Evolutionary conservation across 306 rosid species (phyloP).

Genomic region (Castanea mollissima): DNA sequence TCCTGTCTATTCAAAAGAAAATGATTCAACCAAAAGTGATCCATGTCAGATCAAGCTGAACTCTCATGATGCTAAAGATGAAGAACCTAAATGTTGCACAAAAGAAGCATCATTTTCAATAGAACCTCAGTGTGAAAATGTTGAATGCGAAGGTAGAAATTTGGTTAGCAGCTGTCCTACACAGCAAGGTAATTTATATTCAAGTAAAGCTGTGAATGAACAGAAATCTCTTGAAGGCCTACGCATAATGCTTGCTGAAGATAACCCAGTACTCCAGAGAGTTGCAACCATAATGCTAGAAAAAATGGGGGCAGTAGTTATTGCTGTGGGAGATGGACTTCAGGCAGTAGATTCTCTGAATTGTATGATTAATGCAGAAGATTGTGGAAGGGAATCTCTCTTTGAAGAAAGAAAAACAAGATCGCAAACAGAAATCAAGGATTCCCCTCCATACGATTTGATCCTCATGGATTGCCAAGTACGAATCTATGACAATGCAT

Average conservation of each 20-base stretch:
- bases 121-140: slow-evolving; percentile 32
- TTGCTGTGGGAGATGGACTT: slow-evolving; percentile 86
- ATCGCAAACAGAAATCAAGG: slow-evolving; percentile 40
- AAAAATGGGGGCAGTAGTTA: slow-evolving; percentile 89
- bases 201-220: slow-evolving; percentile 40
- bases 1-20: slow-evolving; percentile 34
- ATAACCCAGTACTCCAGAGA: slow-evolving; percentile 90
- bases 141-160: slow-evolving; percentile 30
- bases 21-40: slow-evolving; percentile 38
- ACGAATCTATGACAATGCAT: slow-evolving; percentile 21
- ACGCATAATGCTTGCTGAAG: slow-evolving; percentile 89
- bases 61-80: slow-evolving; percentile 20
- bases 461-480: slow-evolving; percentile 99
- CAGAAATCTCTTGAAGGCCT: slow-evolving; percentile 79
- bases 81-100: slow-evolving; percentile 15
- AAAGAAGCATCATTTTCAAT: slow-evolving; percentile 26
- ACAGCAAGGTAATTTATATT: slow-evolving; percentile 27
- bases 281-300: slow-evolving; percentile 98
- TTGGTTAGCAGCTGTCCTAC: slow-evolving; percentile 15
- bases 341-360: slow-evolving; percentile 88
- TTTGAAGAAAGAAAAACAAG: slow-evolving; percentile 40
- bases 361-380: slow-evolving; percentile 43
- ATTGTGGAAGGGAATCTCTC: slow-evolving; percentile 39
- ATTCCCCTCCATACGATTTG: slow-evolving; percentile 61
- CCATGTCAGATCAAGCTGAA: slow-evolving; percentile 30